phyloP scores from a whole-genome alignment of 768 basidiomycete genomes.

The Pisolithus microcarpus region DNA sequence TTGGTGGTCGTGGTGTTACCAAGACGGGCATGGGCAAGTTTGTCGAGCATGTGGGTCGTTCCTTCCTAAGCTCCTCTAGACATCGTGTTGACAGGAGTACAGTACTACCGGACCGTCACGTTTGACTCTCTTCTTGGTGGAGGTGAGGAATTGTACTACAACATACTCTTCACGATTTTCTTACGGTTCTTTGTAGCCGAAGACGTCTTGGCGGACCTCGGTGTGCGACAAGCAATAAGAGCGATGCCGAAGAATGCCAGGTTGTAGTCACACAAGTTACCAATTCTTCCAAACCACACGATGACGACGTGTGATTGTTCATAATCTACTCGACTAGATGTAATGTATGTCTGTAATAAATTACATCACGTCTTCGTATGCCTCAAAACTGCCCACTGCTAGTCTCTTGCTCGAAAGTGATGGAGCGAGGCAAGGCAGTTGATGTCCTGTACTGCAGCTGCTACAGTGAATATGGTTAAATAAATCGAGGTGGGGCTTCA shows the following conservation, averaged over 20 bases:
- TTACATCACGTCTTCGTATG: too few relatives aligned
- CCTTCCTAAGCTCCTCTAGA: constrained; percentile 9
- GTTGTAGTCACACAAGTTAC: constrained; percentile 31
- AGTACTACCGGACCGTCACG: constrained; percentile 27
- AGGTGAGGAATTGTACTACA: constrained; percentile 25
- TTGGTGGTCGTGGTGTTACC: constrained; percentile 82
- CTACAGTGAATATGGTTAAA: too few relatives aligned
- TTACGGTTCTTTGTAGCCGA: constrained; percentile 41
- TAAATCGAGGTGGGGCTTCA: too few relatives aligned
- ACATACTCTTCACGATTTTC: not conserved
- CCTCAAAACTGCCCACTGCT: too few relatives aligned
- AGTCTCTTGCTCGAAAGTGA: too few relatives aligned
- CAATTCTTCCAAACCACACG: too few relatives aligned
- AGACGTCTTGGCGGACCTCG: constrained; percentile 70
- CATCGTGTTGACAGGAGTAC: not conserved
- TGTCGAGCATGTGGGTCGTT: constrained; percentile 45
- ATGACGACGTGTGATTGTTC: too few relatives aligned
- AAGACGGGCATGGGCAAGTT: constrained; percentile 60
- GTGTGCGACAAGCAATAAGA: constrained; percentile 74
- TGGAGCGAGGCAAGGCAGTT: too few relatives aligned
- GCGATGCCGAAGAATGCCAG: constrained; percentile 64
- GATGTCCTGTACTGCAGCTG: too few relatives aligned
- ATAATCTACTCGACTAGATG: not conserved
- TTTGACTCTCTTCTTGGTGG: constrained; percentile 58
- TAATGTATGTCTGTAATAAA: not conserved